Base-by-base conservation (phyloP, 371 early-diverging fungal species). In the Rhizopus delemar region DNA sequence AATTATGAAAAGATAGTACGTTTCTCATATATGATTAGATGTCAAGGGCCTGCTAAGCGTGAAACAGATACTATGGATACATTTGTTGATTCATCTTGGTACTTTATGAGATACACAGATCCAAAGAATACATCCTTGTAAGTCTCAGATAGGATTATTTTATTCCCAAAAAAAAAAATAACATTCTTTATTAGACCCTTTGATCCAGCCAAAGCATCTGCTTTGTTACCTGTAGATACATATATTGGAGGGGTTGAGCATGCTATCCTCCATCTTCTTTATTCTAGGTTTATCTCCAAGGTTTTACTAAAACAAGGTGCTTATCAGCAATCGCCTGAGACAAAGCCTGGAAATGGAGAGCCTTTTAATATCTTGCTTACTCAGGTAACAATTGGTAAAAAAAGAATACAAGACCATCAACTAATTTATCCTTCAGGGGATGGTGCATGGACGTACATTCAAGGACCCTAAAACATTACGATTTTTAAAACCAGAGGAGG, bases 61-160 rank as follows among this genome's bases (percentile, higher is more conserved):
- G 97, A 96, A 53, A 88, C 91, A 4, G 96, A 97, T 60, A 95
- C 96, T 0, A 94, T 97, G 91, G 96, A 96, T 66, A 96, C 96
- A 5, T 97, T 96, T 81, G 93, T 96, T 5, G 97, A 96, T 65
- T 95, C 95, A 0, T 92, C 96, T 0, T 97, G 96, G 96, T 97
- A 97, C 66, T 97, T 86, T 76, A 71, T 96, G 71, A 81, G 96
- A 56, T 93, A 82, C 60, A 68, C 87, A 2, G 95, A 96, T 63
- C 80, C 94, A 1, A 75, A 87, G 4, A 95, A 95, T 66, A 62
- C 57, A 8, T 43, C 51, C 0, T 49, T 78, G 71, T 79, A 79
- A 62, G 71, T 62, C 16, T 0, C 22, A 5, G 29, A 6, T 28
- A 28, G 1, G 34, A 46, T 33, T 36, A 8, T 35, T 34, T 51